These are phyloP conservation scores for Phaeodactylum tricornutum DNA, from an alignment of 108 stramenopile species.

Conservation along the genomic window DNA sequence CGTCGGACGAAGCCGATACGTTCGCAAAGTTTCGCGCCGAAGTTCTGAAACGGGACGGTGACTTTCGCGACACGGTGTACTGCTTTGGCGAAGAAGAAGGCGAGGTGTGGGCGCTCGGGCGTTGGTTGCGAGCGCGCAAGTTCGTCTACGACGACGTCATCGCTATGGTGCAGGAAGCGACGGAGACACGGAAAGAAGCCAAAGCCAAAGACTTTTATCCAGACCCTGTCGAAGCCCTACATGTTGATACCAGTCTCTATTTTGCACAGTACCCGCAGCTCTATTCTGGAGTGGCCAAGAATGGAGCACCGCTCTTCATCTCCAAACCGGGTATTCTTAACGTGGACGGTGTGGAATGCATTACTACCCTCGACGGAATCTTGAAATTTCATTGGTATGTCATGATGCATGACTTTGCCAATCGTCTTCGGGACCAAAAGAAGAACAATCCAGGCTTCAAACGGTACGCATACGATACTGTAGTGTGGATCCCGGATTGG, in stretches of 20 bases:
- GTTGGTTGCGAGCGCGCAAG: slow-evolving; percentile 59
- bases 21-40: slow-evolving; percentile 43
- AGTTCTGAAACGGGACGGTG: slow-evolving; percentile 29
- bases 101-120: slow-evolving; percentile 32
- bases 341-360: slow-evolving; percentile 67
- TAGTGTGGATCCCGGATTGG: not conserved
- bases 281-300: slow-evolving; percentile 67
- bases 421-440: slow-evolving; percentile 45
- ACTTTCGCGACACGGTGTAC: slow-evolving; percentile 38
- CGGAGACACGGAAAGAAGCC: slow-evolving; percentile 43
- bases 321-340: slow-evolving; percentile 78
- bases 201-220: slow-evolving; percentile 59
- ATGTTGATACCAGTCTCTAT: slow-evolving; percentile 52
- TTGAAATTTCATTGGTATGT: slow-evolving; percentile 77
- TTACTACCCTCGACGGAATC: slow-evolving; percentile 72
- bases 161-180: slow-evolving; percentile 76
- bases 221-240: slow-evolving; percentile 52
- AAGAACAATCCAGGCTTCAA: slow-evolving; percentile 57
- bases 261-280: slow-evolving; percentile 74
- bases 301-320: slow-evolving; percentile 65
- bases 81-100: slow-evolving; percentile 41
- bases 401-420: slow-evolving; percentile 75
- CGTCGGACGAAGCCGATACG: slow-evolving; percentile 25
- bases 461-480: slow-evolving; percentile 4
- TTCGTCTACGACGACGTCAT: slow-evolving; percentile 60